Percentiles rank a stretch among this genome's conserved stretches.
These are phyloP conservation scores for Paratinospora sagittata DNA, from an alignment of 164 flowering plant genomes.

Conservation along the genomic window DNA sequence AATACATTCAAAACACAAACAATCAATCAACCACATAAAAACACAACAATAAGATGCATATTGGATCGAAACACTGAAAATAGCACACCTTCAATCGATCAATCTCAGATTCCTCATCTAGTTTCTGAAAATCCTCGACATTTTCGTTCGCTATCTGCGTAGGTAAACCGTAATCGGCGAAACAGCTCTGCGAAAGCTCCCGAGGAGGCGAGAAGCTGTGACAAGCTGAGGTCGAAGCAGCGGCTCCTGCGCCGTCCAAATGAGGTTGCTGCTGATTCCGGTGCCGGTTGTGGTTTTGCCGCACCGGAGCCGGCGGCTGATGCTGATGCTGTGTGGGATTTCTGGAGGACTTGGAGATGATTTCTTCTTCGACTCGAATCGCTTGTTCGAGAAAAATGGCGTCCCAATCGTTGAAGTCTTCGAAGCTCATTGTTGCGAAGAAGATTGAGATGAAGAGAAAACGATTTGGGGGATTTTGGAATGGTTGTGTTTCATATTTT, in stretches of 20 bases:
- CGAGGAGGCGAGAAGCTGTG: constrained; percentile 26
- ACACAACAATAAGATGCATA: not conserved
- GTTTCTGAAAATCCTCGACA: not conserved
- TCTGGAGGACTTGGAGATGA: constrained; percentile 11
- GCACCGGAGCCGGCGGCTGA: not conserved
- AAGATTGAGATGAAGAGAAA: not conserved
- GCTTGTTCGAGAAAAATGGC: constrained; percentile 23
- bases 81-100: constrained; percentile 22
- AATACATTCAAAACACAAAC: too few species aligned
- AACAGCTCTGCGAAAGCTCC: constrained; percentile 19
- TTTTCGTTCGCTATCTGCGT: not conserved
- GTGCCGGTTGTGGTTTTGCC: not conserved
- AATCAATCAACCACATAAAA: not conserved
- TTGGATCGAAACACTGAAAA: not conserved
- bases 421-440: constrained; percentile 20
- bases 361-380: constrained; percentile 17
- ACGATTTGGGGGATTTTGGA: not conserved
- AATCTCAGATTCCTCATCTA: constrained; percentile 10
- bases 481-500: too few species aligned
- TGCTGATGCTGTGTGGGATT: constrained; percentile 19
- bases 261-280: not conserved
- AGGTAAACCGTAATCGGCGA: not conserved
- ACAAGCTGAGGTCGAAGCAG: not conserved
- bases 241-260: not conserved
- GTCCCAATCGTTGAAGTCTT: constrained; percentile 21